Evolutionary conservation across 345 rosid species (phyloP).

Genomic region (Clarkia xantiana): DNA sequence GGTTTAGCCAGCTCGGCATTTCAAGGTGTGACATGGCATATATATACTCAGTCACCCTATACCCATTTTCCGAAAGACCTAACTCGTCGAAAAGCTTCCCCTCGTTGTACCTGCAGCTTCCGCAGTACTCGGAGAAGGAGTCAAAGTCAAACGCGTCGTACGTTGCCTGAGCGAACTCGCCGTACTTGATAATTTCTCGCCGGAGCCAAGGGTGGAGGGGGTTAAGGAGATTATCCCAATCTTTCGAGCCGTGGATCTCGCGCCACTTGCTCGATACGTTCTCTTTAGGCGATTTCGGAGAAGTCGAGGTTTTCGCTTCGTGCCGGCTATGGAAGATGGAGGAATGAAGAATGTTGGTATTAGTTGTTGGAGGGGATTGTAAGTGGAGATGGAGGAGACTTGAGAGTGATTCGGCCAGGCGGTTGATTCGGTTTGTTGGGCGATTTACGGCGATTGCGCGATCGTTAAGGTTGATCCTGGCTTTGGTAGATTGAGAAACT

Average conservation of each 20-base stretch:
- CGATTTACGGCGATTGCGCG: neutral
- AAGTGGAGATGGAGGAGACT: slow-evolving; percentile 15
- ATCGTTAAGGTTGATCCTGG: neutral
- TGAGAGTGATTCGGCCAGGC: slow-evolving; percentile 6
- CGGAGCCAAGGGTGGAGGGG: slow-evolving; percentile 34
- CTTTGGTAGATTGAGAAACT: neutral
- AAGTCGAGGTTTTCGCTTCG: slow-evolving; percentile 7
- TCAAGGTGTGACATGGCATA: slow-evolving; percentile 26
- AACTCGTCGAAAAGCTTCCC: slow-evolving; percentile 15
- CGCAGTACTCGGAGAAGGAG: slow-evolving; percentile 24
- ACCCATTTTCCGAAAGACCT: slow-evolving; percentile 18
- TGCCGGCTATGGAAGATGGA: neutral
- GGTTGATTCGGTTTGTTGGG: slow-evolving; percentile 5
- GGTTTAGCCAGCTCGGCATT: slow-evolving; percentile 24
- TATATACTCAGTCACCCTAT: slow-evolving; percentile 19
- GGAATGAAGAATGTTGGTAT: neutral
- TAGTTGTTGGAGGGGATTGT: slow-evolving; percentile 7
- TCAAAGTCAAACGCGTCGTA: slow-evolving; percentile 34
- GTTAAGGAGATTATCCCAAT: slow-evolving; percentile 25
- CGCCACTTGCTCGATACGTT: slow-evolving; percentile 15
- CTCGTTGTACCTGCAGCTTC: slow-evolving; percentile 23
- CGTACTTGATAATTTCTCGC: slow-evolving; percentile 28
- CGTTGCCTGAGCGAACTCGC: slow-evolving; percentile 29
- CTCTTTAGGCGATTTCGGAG: slow-evolving; percentile 17
- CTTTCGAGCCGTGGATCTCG: slow-evolving; percentile 17